Evolutionary conservation across 768 basidiomycete genomes (phyloP), one percentile per base, ranked within the genome.

Genomic region (Cystobasidium ongulense): DNA sequence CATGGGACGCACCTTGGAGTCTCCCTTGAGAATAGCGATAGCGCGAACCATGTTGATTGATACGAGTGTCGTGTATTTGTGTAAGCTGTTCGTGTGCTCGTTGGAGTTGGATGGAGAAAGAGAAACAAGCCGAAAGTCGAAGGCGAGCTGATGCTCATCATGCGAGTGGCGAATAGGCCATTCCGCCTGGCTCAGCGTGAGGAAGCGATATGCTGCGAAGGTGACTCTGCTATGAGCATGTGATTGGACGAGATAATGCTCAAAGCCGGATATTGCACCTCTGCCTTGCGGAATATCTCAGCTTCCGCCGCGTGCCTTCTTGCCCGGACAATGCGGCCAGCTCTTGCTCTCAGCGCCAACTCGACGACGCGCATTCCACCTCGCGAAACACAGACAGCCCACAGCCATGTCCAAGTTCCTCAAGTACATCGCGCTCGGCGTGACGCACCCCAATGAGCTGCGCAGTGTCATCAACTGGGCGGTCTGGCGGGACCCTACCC

Each of bases 361-460:
- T n/a, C n/a, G n/a, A n/a, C n/a, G n/a, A n/a, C n/a, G n/a, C n/a
- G n/a, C n/a, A n/a, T n/a, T n/a, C n/a, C n/a, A n/a, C n/a, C n/a
- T n/a, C n/a, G n/a, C n/a, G n/a, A n/a, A n/a, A n/a, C n/a, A n/a
- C n/a, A n/a, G n/a, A n/a, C 57, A 46, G 5, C 39, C 53, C 11
- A 11, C 23, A 43, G 53, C 50, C 50, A 71, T 71, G 68, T 29
- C 54, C 21, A 71, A 71, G 33, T 41, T 33, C n/a, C 50, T 71
- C 68, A 54, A 71, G 54, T 59, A 57, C 54, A 52, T 52, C n/a
- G 33, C 39, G n/a, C 54, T 71, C 7, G 68, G 31, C 21, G 68
- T 62, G 25, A 88, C 88, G 0, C 91, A 91, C 76, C 92, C 92
- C 17, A 79, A 85, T 74, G 95, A 99, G 80, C 89, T 94, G 80